Evolutionary conservation across 352 stramenopile species (phyloP), one percentile per base, ranked within the genome.

Genomic region (Globisporangium megalacanthum): DNA sequence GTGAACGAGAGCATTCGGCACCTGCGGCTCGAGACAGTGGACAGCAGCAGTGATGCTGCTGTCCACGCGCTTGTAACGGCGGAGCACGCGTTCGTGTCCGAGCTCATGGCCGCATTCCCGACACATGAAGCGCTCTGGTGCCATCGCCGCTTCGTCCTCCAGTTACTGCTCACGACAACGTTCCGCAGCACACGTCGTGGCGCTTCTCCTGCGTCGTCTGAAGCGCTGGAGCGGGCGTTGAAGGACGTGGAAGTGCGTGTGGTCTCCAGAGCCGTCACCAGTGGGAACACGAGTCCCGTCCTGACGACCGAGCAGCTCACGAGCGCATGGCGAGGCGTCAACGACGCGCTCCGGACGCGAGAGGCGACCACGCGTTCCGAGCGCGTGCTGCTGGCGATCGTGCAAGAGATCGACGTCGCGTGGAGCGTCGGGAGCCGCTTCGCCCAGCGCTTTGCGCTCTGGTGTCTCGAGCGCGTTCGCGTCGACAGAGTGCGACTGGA

Each of bases 41-140:
- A n/a, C n/a, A 54, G 33, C 33, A 44, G 31, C 35, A 8, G 5
- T 37, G 33, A 22, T 44, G 17, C 4, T 2, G 39, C 19, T 35
- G 13, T 20, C 6, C 22, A 52, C 13, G 42, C 31, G 25, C 33
- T 88, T 15, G 33, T 89, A 37, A 33, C 72, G 14, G 41, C 56
- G 0, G 83, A 93, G 58, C 79, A 77, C 51, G 62, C 58, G 41
- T 78, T 88, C 19, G 53, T 88, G 3, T 86, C 79, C 1, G 52
- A 65, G 10, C 64, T 90, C 49, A 68, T 90, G 61, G 50, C 63
- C 10, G 10, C 56, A 29, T 91, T 86, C 49, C 62, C 70, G 5
- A 63, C 60, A 0, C 73, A 89, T 51, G 83, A 94, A 52, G 75
- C 81, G 35, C 68, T 92, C 0, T 94, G 83, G 81, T 94, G 82